Evolutionary conservation across 1,284 basidiomycete species (phyloP), one percentile per base, ranked within the genome.

Genomic region (Naganishia albida): DNA sequence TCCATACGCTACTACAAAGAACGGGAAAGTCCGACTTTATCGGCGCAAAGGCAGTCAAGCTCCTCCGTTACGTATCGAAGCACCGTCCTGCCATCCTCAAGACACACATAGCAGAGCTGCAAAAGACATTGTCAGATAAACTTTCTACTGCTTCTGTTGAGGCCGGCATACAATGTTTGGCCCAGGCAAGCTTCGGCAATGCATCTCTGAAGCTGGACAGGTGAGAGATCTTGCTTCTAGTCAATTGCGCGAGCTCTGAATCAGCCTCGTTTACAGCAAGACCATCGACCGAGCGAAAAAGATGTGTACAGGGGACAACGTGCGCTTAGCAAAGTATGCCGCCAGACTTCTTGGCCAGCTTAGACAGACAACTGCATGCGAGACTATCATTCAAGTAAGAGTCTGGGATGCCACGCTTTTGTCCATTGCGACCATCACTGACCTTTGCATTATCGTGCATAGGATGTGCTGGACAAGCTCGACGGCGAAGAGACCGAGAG

Each of bases 261-360:
- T 4, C 34, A 10, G 34, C 7, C 13, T n/a, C 44, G 16, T 40
- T 12, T 44, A 66, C 67, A 78, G 74, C 48, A 73, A 73, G 62
- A 69, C 87, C 0, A 76, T 87, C 10, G 90, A 94, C 42, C 83
- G 87, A 16, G 81, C 89, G 8, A 80, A 80, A 62, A 82, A 84
- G 34, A 84, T 87, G 69, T 88, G 85, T 0, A 75, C 87, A 39
- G 83, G 85, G 12, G 83, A 85, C 1, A 85, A 88, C 39, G 81
- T 82, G 20, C 82, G 85, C 20, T 87, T 90, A 72, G 89, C 93
- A 23, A 98, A 98, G 77, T 94, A 91, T 76, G 91, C 93, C 0
- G 86, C 90, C 0, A 86, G 92, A 26, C 81, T 93, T 53, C 73
- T 97, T 10, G 85, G 88, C 0, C 82, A 83, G 68, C 81, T 82